Evolutionary conservation across 225 moss, liverwort and hornwort species (phyloP).

Genomic region (Physcomitrium patens): DNA sequence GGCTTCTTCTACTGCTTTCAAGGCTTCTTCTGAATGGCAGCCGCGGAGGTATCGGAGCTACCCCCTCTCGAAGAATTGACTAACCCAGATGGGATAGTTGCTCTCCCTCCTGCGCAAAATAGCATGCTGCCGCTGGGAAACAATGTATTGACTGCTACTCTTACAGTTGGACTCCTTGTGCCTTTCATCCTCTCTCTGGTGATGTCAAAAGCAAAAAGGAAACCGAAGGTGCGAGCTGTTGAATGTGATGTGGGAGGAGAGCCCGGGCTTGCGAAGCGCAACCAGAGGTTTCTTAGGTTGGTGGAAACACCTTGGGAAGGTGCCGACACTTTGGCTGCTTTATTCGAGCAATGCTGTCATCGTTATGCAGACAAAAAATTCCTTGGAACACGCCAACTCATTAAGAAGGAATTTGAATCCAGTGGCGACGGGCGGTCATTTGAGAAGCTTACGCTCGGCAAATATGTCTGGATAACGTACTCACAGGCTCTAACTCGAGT

Average conservation of each 20-base stretch:
- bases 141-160: slow-evolving; percentile 52
- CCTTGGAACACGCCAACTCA: slow-evolving; percentile 68
- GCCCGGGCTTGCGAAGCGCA: slow-evolving; percentile 56
- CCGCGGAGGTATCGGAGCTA: slow-evolving; percentile 43
- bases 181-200: slow-evolving; percentile 67
- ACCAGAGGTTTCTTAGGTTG: slow-evolving; percentile 53
- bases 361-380: slow-evolving; percentile 38
- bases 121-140: slow-evolving; percentile 31
- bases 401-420: slow-evolving; percentile 54
- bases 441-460: slow-evolving; percentile 81
- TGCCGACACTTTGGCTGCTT: slow-evolving; percentile 56
- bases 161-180: slow-evolving; percentile 65
- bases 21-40: slow-evolving; percentile 38
- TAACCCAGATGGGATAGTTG: slow-evolving; percentile 41
- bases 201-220: slow-evolving; percentile 58
- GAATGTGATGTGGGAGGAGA: slow-evolving; percentile 66
- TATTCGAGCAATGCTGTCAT: slow-evolving; percentile 82
- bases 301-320: slow-evolving; percentile 72
- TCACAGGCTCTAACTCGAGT: slow-evolving; percentile 55
- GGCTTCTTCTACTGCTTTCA: slow-evolving; percentile 21
- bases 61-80: slow-evolving; percentile 55
- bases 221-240: slow-evolving; percentile 64
- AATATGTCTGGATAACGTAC: slow-evolving; percentile 68
- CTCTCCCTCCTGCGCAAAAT: slow-evolving; percentile 49
- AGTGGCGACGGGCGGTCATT: slow-evolving; percentile 61